A percentile compares a stretch with the other conserved stretches of the same genome.
These are phyloP conservation scores for Blastocystis sp. DNA, from an alignment of 352 stramenopile species.

Conservation along the genomic window DNA sequence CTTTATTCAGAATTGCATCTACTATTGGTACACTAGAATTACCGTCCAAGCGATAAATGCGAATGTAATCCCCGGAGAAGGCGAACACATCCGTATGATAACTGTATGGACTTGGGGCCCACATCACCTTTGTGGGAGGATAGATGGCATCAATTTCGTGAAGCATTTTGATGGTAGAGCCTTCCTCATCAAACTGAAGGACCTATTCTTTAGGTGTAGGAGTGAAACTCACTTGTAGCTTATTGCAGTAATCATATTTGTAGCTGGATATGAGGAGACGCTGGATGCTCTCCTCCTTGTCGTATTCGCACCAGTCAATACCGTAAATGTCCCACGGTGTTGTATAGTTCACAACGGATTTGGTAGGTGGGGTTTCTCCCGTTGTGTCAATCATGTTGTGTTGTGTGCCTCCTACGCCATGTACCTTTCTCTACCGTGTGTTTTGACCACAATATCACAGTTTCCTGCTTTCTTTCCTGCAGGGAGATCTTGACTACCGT, in stretches of 20 bases:
- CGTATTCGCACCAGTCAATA: constrained; percentile 19
- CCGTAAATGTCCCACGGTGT: constrained; percentile 6
- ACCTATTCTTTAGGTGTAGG: background rate
- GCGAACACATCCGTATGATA: constrained; percentile 30
- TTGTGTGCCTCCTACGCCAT: too few relatives aligned
- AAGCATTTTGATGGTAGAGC: background rate
- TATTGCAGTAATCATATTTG: constrained; percentile 3
- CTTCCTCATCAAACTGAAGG: background rate
- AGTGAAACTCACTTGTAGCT: background rate
- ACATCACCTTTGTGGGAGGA: constrained; percentile 47
- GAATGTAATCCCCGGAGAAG: constrained; percentile 17
- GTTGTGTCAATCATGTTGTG: background rate
- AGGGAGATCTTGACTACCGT: too few relatives aligned
- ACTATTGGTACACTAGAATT: background rate
- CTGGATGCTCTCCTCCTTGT: background rate
- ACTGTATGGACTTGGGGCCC: background rate
- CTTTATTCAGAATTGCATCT: constrained; percentile 46
- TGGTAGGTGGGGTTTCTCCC: background rate
- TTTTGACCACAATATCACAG: too few relatives aligned
- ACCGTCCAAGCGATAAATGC: background rate
- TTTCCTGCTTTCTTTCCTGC: too few relatives aligned
- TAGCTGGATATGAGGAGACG: constrained; percentile 29
- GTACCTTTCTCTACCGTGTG: too few relatives aligned
- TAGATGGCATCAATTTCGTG: constrained; percentile 20
- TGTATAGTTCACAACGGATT: background rate